Base-by-base conservation (phyloP, 495 filamentous ascomycete genomes). In the Penicillium goetzii region DNA sequence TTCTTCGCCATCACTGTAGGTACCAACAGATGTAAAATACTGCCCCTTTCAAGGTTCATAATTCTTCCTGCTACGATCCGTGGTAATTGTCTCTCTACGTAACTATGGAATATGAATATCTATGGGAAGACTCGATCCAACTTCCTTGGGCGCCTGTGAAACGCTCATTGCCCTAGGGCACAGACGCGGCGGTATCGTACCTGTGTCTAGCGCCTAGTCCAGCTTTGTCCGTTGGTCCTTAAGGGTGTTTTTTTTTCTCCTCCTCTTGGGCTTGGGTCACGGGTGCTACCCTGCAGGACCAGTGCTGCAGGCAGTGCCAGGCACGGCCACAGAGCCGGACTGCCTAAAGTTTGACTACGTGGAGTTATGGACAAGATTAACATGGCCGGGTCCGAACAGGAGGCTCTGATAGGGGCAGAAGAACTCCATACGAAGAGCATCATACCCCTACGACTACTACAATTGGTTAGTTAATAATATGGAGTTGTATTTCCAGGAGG, bases 121-220 rank as follows among this genome's bases (percentile, higher is more conserved):
- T 43, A 57, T 23, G 47, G 47, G 26, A 60, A 28, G 34, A 53
- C 51, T 60, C 43, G 47, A 60, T 23, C 47, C 28, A 40, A 15
- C 51, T 26, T 61, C 53, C 33, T 49, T 26, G 49, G 55, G 47
- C 21, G 33, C 47, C 38, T 55, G 61, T 58, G 55, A 63, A 63
- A 63, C 55, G 15, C 49, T 34, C 61, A 63, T 57, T 57, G 50
- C 52, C 52, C 52, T 55, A 33, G 30, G 32, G 30, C 30, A 55
- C 52, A 55, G 47, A 30, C 23, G 23, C 47, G 47, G 26, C 47
- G 47, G 47, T 51, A 28, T 51, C 26, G 25, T 17, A 51, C 47
- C 47, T 28, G 47, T 51, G 25, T 15, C 43, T 23, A 51, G 47
- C 47, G 47, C 47, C 47, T 11, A 30, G 47, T 26, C 4, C 25